Base-by-base conservation (phyloP, 2,329 filamentous ascomycete genomes). In the Westerdykella sp. region DNA sequence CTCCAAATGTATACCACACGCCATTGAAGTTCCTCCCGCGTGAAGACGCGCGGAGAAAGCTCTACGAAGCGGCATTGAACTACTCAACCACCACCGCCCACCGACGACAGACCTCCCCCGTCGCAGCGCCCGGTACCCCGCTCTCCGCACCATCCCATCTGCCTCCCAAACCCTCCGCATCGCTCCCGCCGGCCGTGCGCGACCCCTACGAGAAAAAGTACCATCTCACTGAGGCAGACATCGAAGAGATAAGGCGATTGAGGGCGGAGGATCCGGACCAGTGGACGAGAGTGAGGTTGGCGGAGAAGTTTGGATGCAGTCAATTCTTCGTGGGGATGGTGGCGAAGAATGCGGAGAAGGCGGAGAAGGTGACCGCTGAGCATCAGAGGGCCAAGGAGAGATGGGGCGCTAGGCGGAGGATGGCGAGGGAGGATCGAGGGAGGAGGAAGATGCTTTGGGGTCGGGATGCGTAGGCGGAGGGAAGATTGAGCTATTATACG, bases 11-110 rank as follows among this genome's bases (percentile, higher is more conserved):
- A 18, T 81, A 80, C 56, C 77, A 82, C 59, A 85, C 81, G 1
- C 81, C 81, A 1, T 66, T 73, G 22, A 80, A 81, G 51, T 85
- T 85, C 60, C 71, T 85, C 6, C 81, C 81, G 5, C 60, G 70
- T 42, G 69, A 72, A 49, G 81, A 85, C 65, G 69, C 71, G 16
- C 72, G 81, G 43, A 67, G 72, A 48, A 56, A 62, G 34, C 61
- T 80, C 23, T 73, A 73, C 53, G 49, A 64, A n/a, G 52, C 66
- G 10, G 58, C 58, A 38, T 44, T 62, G 14, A 46, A 45, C 34
- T 41, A 60, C 38, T 48, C 55, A 18, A 53, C 47, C 30, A 48
- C 50, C 22, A 45, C 48, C 39, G 49, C 59, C 1, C 57, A 55
- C 31, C 49, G 55, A 35, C 48, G 46, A 0, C 46, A 53, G 13